Evolutionary conservation across 108 stramenopile species (phyloP), one percentile per base, ranked within the genome.

Genomic region (Hondaea fermentalgiana): DNA sequence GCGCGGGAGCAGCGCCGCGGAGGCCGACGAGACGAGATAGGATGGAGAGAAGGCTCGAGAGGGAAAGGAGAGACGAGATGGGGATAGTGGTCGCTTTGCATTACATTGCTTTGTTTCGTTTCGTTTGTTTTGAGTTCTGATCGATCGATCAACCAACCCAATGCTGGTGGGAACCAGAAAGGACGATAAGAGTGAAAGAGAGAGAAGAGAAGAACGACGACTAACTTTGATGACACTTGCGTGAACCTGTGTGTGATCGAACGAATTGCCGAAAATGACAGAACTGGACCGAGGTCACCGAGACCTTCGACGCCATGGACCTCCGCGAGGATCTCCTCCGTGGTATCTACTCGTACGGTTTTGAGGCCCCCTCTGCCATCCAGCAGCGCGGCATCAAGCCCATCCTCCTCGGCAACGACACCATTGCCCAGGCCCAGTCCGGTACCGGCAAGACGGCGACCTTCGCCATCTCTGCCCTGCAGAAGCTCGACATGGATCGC

Each of bases 381-480:
- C 94, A 95, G 89, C 93, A 94, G 90, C 93, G 94, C 43, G 92
- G 90, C 17, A 92, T 95, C 64, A 94, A 93, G 90, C 94, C 94
- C 57, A 92, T 94, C 72, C 89, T 94, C 23, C 55, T 94, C 71
- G 94, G 94, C 55, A 89, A 89, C 49, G 94, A 95, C 87, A 91
- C 93, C 60, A 95, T 95, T 87, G 94, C 94, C 23, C 94, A 95
- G 87, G 94, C 94, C 42, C 94, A 95, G 91, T 94, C 94, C 21
- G 94, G 94, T 93, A 92, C 89, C 87, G 87, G 87, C 19, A 88
- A 88, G 87, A 35, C 87, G 19, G 99, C 98, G 87, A 98, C 98
- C 64, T 99, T 99, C 88, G 97, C 98, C 43, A 97, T 99, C 89
- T 96, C 97, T 59, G 96, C 97, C 88, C 97, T 99, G 58, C 97